A percentile compares a stretch with the other conserved stretches of the same genome.
These are phyloP conservation scores for Begonia masoniana DNA, from an alignment of 306 rosid species.

Conservation along the genomic window DNA sequence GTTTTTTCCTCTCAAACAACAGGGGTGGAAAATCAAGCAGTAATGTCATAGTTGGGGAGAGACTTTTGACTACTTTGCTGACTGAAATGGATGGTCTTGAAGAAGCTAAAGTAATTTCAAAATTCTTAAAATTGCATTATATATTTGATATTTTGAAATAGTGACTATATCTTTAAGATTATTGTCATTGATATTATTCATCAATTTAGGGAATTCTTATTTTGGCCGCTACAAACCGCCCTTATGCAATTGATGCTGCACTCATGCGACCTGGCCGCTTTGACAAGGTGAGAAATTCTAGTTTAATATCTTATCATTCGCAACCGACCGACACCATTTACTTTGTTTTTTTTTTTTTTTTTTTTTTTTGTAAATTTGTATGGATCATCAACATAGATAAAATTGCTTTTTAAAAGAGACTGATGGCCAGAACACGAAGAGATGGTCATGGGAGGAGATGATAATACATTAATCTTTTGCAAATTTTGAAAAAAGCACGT, in stretches of 20 bases:
- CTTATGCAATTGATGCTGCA: constrained; percentile 77
- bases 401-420: too few relatives aligned
- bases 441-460: too few relatives aligned
- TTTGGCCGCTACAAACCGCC: constrained; percentile 95
- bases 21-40: constrained; percentile 78
- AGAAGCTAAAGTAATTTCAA: constrained; percentile 79
- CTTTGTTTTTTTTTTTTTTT: too few relatives aligned
- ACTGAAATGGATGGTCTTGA: constrained; percentile 98
- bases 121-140: constrained; percentile 3
- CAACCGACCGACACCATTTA: too few relatives aligned
- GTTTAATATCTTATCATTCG: too few relatives aligned
- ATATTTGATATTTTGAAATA: background rate
- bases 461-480: too few relatives aligned
- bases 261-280: constrained; percentile 93
- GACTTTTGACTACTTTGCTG: constrained; percentile 80
- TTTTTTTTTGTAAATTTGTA: too few relatives aligned
- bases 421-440: too few relatives aligned
- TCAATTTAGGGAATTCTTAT: constrained; percentile 74
- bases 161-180: background rate
- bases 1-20: constrained; percentile 12
- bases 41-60: constrained; percentile 53
- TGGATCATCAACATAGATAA: too few relatives aligned
- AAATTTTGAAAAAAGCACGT: too few relatives aligned
- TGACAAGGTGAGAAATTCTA: constrained; percentile 44
- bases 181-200: background rate